These are phyloP conservation scores for Trichoderma gracile DNA, from an alignment of 2,329 filamentous ascomycete species.

Conservation along the genomic window DNA sequence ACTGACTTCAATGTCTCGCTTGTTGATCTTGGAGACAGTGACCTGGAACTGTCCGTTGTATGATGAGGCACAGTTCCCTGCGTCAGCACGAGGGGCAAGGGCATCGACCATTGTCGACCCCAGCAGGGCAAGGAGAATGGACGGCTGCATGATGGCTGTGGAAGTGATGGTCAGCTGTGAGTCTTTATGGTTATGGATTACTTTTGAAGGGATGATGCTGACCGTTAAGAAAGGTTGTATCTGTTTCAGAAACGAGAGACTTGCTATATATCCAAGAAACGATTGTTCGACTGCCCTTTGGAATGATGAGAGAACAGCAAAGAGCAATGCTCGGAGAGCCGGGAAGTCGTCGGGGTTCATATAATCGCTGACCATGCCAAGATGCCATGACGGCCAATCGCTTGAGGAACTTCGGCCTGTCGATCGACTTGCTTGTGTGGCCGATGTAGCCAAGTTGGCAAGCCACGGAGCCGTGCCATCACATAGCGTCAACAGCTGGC, in stretches of 20 bases:
- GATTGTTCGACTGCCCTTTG: slow-evolving; percentile 16
- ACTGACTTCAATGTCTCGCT: slow-evolving; percentile 42
- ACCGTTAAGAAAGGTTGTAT: background rate
- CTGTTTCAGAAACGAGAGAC: background rate
- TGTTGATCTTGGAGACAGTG: slow-evolving; percentile 48
- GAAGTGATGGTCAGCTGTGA: background rate
- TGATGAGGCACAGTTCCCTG: slow-evolving; percentile 50
- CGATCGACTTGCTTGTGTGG: background rate
- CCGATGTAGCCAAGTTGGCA: background rate
- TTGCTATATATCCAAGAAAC: background rate
- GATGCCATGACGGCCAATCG: too few relatives aligned
- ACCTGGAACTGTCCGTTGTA: slow-evolving; percentile 60
- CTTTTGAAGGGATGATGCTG: background rate
- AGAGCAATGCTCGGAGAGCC: background rate
- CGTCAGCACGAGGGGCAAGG: slow-evolving; percentile 49
- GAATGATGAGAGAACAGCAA: slow-evolving; percentile 40
- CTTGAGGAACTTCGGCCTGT: background rate
- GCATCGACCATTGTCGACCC: slow-evolving; percentile 43
- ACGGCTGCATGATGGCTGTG: slow-evolving; percentile 40
- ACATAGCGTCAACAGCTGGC: background rate
- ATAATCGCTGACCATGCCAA: background rate
- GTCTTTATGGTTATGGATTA: background rate
- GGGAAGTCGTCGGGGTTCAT: background rate
- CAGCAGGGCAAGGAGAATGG: slow-evolving; percentile 42
- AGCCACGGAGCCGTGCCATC: background rate